These are phyloP conservation scores for Saitozyma sp. DNA, from an alignment of 768 basidiomycete genomes.

Conservation along the genomic window DNA sequence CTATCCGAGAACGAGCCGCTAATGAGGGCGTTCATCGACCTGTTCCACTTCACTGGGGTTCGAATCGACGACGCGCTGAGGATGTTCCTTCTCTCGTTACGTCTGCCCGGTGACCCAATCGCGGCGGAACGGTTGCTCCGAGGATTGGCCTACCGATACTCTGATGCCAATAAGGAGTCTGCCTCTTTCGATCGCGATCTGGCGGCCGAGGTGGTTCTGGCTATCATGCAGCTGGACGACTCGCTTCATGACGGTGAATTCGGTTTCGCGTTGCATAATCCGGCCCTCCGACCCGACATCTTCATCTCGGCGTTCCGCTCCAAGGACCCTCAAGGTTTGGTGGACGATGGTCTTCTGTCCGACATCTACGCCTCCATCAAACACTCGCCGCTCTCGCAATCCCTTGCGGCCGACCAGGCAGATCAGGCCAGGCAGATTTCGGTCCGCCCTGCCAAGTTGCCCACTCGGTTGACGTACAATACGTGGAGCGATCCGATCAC, in stretches of 20 bases:
- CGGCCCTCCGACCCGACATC: constrained; percentile 65
- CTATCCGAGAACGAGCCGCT: constrained; percentile 69
- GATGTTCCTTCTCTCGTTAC: constrained; percentile 79
- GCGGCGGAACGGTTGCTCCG: constrained; percentile 72
- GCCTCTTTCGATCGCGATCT: constrained; percentile 66
- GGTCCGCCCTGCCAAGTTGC: constrained; percentile 62
- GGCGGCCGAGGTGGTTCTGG: constrained; percentile 33
- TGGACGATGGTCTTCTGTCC: constrained; percentile 73
- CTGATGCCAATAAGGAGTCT: constrained; percentile 76
- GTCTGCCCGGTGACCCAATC: constrained; percentile 59
- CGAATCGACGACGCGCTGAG: constrained; percentile 86
- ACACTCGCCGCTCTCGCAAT: constrained; percentile 65
- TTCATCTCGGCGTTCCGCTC: constrained; percentile 81
- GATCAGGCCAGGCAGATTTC: constrained; percentile 57
- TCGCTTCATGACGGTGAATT: constrained; percentile 62
- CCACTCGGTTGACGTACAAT: constrained; percentile 79
- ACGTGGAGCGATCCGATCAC: constrained; percentile 83
- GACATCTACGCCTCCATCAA: constrained; percentile 77
- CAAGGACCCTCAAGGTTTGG: constrained; percentile 68
- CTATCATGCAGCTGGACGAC: constrained; percentile 74
- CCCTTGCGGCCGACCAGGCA: constrained; percentile 54
- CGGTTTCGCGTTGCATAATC: constrained; percentile 46
- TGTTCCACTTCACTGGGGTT: constrained; percentile 79
- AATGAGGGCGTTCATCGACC: constrained; percentile 79
- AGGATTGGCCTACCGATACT: constrained; percentile 84